phyloP scores from a whole-genome alignment of 208 protist species.

The Phytomonas francai region DNA sequence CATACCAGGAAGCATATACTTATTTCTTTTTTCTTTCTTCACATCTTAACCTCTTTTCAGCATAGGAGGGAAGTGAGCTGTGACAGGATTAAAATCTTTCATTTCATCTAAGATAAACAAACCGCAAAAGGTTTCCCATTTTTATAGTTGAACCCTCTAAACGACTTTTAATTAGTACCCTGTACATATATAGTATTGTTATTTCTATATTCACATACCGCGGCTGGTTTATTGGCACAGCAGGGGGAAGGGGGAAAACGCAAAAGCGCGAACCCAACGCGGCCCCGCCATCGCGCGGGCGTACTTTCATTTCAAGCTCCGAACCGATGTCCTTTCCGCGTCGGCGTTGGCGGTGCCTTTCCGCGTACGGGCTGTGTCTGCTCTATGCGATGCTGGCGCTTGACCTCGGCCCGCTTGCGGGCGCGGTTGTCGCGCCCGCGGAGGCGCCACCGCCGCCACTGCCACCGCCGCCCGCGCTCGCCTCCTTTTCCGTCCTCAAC shows the following conservation, averaged over 20 bases:
- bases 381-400: too few relatives aligned
- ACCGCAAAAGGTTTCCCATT: neutral
- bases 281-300: too few relatives aligned
- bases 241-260: neutral
- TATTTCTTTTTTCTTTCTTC: neutral
- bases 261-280: too few relatives aligned
- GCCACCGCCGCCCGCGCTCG: too few relatives aligned
- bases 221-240: too few relatives aligned
- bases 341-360: neutral
- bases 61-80: neutral
- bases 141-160: neutral
- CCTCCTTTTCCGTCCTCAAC: conserved; percentile 24
- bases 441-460: too few relatives aligned
- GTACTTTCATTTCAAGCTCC: neutral
- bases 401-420: too few relatives aligned
- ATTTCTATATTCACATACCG: too few relatives aligned
- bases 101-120: neutral
- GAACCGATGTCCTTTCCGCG: neutral
- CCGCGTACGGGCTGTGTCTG: neutral
- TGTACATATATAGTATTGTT: neutral
- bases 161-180: neutral
- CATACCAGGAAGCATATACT: neutral
- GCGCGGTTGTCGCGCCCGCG: too few relatives aligned
- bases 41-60: neutral
- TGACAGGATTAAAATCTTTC: neutral